phyloP scores from a whole-genome alignment of 768 basidiomycete genomes.

The Amanita subjunquillea region DNA sequence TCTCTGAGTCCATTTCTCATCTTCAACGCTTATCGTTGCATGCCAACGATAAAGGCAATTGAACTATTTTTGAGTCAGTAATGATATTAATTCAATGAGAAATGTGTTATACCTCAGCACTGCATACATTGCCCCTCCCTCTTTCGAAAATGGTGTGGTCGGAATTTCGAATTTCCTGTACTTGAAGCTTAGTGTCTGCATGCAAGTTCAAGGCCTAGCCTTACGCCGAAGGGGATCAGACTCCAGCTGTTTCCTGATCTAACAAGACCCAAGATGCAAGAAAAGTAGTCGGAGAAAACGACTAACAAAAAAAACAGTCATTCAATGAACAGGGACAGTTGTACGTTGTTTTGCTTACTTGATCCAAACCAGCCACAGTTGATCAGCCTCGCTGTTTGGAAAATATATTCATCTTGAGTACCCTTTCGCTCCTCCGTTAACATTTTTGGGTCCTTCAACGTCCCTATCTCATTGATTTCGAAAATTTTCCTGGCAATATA shows the following conservation, averaged over 20 bases:
- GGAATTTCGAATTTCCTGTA: conserved; percentile 51
- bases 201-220: conserved; percentile 11
- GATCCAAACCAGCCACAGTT: conserved; percentile 77
- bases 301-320: conserved; percentile 18
- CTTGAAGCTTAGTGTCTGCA: not conserved
- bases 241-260: conserved; percentile 71
- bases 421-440: conserved; percentile 23
- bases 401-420: conserved; percentile 68
- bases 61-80: conserved; percentile 35
- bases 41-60: conserved; percentile 84
- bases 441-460: conserved; percentile 43
- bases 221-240: conserved; percentile 60
- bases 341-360: conserved; percentile 16
- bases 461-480: conserved; percentile 73
- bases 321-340: not conserved
- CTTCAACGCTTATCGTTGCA: conserved; percentile 61
- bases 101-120: conserved; percentile 52
- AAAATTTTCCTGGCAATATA: conserved; percentile 71
- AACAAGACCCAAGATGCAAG: conserved; percentile 68
- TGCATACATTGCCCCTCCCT: conserved; percentile 73
- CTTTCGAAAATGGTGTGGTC: conserved; percentile 67
- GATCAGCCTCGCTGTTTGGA: conserved; percentile 69
- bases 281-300: conserved; percentile 81
- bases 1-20: conserved; percentile 57
- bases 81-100: not conserved